Base-by-base conservation (phyloP, 1,284 basidiomycete genomes). In the Sanghuangporus sanghuang region DNA sequence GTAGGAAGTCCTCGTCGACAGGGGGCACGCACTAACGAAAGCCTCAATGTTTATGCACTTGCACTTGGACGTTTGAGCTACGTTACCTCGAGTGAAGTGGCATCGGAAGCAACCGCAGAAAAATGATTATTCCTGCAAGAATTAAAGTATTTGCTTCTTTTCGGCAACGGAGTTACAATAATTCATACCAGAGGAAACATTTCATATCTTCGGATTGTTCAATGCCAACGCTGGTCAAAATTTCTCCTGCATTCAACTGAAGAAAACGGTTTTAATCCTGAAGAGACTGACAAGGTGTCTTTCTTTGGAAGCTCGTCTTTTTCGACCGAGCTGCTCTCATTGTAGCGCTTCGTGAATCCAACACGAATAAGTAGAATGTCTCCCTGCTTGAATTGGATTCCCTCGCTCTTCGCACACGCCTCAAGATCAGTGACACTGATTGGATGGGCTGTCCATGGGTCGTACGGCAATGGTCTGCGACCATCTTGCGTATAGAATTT, bases 131-230 rank as follows among this genome's bases (percentile, higher is more conserved):
- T 79, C 89, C 89, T 90, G 63, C 64, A 60, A 14, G 12, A 35
- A 23, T 2, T 3, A 23, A 6, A n/a, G 1, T 11, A 8, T 21
- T 54, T 9, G 54, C 27, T 52, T n/a, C 35, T 16, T 35, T 12
- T 36, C 48, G 32, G 14, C 38, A 54, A 8, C 53, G 8, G 63
- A 59, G 44, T 40, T n/a, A n/a, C n/a, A n/a, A n/a, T n/a, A 8
- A 23, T 27, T 70, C 76, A 11, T 69, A 85, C 86, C 87, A 89
- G 32, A 88, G 72, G 74, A 89, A 88, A 1, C 80, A 78, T 68
- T 86, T 88, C 85, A 87, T 87, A 16, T 86, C 85, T 21, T 86
- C 83, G 9, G 80, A 80, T 70, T 87, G 86, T 66, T 89, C 86
- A 54, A 89, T 83, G 2, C 87, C 87, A 40, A 86, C 85, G 66